A percentile compares a stretch with the other conserved stretches of the same genome.
Evolutionary conservation across 805 yeast species (phyloP).

Genomic region (Candida vaughaniae): DNA sequence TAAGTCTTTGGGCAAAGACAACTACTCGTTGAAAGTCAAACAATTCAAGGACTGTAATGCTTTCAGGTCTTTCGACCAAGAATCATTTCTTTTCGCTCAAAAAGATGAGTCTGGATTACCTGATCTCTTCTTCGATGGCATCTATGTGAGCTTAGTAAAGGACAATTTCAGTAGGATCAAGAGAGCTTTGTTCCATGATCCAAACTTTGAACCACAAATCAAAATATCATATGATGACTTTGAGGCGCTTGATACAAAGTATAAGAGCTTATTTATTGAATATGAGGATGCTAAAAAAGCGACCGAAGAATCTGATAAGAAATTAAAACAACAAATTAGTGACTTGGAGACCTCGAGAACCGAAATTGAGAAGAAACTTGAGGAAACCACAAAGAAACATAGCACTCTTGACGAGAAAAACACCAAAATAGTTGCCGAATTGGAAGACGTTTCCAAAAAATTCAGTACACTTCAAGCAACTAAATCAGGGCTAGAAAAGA

Average conservation of each 20-base stretch:
- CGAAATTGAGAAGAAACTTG: conserved; percentile 19
- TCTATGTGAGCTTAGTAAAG: conserved; percentile 63
- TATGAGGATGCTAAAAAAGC: conserved; percentile 21
- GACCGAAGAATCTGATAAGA: conserved; percentile 17
- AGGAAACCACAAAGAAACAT: conserved; percentile 21
- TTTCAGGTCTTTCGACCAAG: conserved; percentile 58
- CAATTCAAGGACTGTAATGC: conserved; percentile 63
- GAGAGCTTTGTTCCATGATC: conserved; percentile 71
- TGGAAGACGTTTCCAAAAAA: conserved; percentile 12
- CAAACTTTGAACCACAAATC: conserved; percentile 67
- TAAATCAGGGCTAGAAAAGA: conserved; percentile 27
- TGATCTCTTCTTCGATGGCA: conserved; percentile 65
- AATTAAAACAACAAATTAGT: conserved; percentile 19
- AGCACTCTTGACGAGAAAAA: conserved; percentile 18
- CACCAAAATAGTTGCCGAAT: conserved; percentile 15
- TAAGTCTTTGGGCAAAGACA: conserved; percentile 77
- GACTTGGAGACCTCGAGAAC: conserved; percentile 13
- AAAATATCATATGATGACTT: conserved; percentile 62
- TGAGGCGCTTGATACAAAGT: conserved; percentile 44
- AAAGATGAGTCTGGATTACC: conserved; percentile 88
- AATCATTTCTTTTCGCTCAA: conserved; percentile 47
- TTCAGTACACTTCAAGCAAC: conserved; percentile 27
- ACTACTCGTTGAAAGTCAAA: conserved; percentile 67
- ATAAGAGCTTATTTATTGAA: conserved; percentile 23
- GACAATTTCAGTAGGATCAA: conserved; percentile 68